Evolutionary conservation across 2,329 filamentous ascomycete species (phyloP).

Genomic region (Exophiala spinifera): DNA sequence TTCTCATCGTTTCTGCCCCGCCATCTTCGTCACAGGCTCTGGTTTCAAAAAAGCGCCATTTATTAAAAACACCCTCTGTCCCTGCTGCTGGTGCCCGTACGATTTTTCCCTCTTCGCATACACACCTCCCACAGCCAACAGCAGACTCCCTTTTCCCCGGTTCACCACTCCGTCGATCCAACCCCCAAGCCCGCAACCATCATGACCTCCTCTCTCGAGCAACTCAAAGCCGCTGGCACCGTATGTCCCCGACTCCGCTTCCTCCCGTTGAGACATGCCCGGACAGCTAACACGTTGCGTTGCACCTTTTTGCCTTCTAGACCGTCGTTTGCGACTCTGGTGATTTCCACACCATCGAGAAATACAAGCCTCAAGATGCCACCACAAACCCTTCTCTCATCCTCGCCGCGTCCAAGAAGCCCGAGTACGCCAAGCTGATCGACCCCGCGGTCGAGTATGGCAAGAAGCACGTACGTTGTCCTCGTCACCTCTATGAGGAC

Average conservation of each 20-base stretch:
- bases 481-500: neutral
- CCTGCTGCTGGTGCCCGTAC: neutral
- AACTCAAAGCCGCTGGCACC: slow-evolving; percentile 95
- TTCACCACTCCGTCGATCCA: neutral
- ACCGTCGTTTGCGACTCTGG: slow-evolving; percentile 82
- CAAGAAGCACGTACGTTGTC: slow-evolving; percentile 64
- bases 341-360: slow-evolving; percentile 87
- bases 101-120: neutral
- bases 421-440: slow-evolving; percentile 90
- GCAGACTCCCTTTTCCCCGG: slow-evolving; percentile 1
- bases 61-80: neutral
- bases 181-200: slow-evolving; percentile 17
- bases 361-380: slow-evolving; percentile 99
- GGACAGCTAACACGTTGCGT: slow-evolving; percentile 15
- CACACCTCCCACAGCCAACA: neutral
- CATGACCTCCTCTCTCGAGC: slow-evolving; percentile 90
- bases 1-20: no score
- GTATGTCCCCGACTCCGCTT: slow-evolving; percentile 57
- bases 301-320: slow-evolving; percentile 2
- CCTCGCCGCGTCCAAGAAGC: slow-evolving; percentile 95
- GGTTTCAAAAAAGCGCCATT: slow-evolving; percentile 1
- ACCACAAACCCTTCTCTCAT: slow-evolving; percentile 99
- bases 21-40: no score
- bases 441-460: slow-evolving; percentile 80
- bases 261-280: neutral